phyloP scores from a whole-genome alignment of 176 grass and related monocot species.

The Aegilops longissima region DNA sequence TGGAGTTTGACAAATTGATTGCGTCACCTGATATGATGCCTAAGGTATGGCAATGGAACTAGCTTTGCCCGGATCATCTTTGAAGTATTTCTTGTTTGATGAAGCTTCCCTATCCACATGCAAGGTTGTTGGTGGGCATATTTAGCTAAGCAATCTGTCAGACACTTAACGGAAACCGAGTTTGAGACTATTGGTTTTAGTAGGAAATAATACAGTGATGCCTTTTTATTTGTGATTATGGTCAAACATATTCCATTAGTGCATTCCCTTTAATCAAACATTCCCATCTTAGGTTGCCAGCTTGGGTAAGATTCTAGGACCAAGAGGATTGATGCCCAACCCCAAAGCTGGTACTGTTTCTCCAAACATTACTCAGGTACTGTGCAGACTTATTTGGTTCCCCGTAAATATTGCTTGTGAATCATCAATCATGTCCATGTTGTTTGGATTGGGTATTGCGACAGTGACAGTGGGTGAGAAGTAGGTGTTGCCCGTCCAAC shows the following conservation, averaged over 20 bases:
- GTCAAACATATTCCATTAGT: background rate
- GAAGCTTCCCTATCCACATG: background rate
- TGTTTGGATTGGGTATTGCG: constrained; percentile 10
- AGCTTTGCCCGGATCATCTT: constrained; percentile 6
- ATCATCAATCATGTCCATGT: constrained; percentile 17
- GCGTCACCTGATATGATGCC: constrained; percentile 99
- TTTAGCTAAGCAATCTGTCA: background rate
- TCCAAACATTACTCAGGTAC: constrained; percentile 87
- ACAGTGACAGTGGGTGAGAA: background rate
- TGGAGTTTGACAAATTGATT: constrained; percentile 99
- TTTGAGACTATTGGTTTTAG: background rate
- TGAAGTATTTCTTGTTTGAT: constrained; percentile 19
- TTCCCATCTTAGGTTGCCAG: constrained; percentile 68
- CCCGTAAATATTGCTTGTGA: constrained; percentile 15
- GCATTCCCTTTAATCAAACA: background rate
- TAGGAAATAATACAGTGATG: background rate
- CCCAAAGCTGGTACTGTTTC: constrained; percentile 99
- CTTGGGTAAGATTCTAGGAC: constrained; percentile 94
- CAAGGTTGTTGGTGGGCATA: background rate
- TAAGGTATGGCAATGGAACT: constrained; percentile 59
- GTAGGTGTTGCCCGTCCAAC: background rate
- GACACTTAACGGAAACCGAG: background rate
- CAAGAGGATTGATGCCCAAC: constrained; percentile 99
- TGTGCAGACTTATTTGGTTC: constrained; percentile 1
- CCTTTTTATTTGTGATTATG: background rate